phyloP scores from a whole-genome alignment of 495 filamentous ascomycete genomes.

The Sabuloglossum arenarium region DNA sequence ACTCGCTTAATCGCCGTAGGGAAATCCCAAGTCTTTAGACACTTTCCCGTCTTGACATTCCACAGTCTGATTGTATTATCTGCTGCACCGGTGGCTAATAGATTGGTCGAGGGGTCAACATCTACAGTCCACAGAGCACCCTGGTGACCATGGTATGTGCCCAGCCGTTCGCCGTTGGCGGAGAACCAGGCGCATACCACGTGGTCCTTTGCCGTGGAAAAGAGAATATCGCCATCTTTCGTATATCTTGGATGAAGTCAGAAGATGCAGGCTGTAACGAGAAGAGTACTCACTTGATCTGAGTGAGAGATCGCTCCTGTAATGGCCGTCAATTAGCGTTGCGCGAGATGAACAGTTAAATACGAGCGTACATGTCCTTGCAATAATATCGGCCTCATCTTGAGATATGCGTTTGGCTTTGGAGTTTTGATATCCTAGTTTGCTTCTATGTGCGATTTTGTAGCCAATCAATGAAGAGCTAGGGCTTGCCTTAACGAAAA shows the following conservation, averaged over 20 bases:
- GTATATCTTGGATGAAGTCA: slow-evolving; percentile 42
- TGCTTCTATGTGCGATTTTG: no score
- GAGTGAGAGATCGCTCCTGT: slow-evolving; percentile 87
- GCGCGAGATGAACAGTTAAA: background rate
- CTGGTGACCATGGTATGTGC: slow-evolving; percentile 90
- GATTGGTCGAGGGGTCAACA: slow-evolving; percentile 79
- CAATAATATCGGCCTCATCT: slow-evolving; percentile 87
- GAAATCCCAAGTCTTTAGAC: slow-evolving; percentile 93
- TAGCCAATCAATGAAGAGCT: no score
- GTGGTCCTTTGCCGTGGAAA: slow-evolving; percentile 95
- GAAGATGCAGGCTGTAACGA: background rate
- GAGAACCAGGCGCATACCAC: slow-evolving; percentile 88
- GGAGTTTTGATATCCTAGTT: no score
- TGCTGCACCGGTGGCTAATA: slow-evolving; percentile 86
- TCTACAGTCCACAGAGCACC: slow-evolving; percentile 98
- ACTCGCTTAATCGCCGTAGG: slow-evolving; percentile 87
- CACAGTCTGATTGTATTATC: slow-evolving; percentile 96
- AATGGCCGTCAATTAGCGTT: slow-evolving; percentile 11
- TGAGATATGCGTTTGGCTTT: background rate
- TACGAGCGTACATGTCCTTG: slow-evolving; percentile 61
- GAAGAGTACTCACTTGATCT: slow-evolving; percentile 50
- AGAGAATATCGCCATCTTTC: slow-evolving; percentile 89
- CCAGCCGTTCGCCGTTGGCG: slow-evolving; percentile 83
- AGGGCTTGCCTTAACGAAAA: no score
- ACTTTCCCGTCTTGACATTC: slow-evolving; percentile 85